phyloP scores from a whole-genome alignment of 1,139 yeast genomes.

The Scheffersomyces segobiensis region DNA sequence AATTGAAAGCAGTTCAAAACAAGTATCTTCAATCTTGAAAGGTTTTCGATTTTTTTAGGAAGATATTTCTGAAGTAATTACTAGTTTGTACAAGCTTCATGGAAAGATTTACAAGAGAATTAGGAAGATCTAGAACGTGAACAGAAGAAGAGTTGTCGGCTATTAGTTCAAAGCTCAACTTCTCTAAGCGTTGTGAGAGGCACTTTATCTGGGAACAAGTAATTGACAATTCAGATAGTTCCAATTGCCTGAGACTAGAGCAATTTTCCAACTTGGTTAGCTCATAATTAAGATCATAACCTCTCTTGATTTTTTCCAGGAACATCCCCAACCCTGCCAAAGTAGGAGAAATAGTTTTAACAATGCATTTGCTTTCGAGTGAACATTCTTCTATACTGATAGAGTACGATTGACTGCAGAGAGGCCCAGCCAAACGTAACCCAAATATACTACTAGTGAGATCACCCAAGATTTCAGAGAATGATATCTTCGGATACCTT shows the following conservation, averaged over 20 bases:
- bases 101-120: background rate
- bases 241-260: background rate
- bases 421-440: background rate
- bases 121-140: background rate
- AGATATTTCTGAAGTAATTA: background rate
- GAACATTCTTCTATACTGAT: background rate
- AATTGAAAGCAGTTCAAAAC: background rate
- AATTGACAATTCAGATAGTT: background rate
- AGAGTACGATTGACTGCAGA: background rate
- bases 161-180: background rate
- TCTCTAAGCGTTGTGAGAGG: background rate
- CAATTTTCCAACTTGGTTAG: background rate
- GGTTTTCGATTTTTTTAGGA: background rate
- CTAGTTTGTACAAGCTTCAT: background rate
- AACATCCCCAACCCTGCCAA: background rate
- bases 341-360: background rate
- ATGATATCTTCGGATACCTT: background rate
- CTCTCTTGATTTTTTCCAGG: background rate
- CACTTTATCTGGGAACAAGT: background rate
- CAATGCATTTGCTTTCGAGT: background rate
- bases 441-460: background rate
- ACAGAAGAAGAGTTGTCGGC: background rate
- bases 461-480: background rate
- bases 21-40: background rate
- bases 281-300: background rate